Conservation (phyloP, 129 eudicot species). For the Pseudognaphalium luteoalbum region DNA sequence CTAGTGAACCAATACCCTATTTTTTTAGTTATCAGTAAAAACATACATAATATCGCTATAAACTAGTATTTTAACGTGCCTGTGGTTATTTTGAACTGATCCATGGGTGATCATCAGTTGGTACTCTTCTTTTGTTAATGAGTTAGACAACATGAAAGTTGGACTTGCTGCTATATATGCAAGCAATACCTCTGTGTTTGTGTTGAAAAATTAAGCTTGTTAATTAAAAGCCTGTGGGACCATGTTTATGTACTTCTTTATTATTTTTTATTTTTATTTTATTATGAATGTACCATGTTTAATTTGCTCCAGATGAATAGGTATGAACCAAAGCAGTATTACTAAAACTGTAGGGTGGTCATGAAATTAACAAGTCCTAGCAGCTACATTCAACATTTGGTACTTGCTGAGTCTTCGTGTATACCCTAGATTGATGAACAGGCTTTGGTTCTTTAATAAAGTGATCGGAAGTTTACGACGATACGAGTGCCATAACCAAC, state of each 20-base stretch:
- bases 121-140: not conserved
- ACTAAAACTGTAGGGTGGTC: not conserved
- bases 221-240: not conserved
- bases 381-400: not conserved
- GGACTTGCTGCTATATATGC: not conserved
- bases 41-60: not conserved
- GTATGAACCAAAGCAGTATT: not conserved
- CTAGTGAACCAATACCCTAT: no score
- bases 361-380: not conserved
- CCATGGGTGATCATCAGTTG: no score
- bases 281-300: not conserved
- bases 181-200: not conserved
- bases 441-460: not conserved
- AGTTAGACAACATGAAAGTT: not conserved
- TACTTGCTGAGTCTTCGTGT: not conserved
- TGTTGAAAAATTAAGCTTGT: not conserved
- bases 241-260: not conserved
- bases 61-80: not conserved
- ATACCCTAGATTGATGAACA: not conserved
- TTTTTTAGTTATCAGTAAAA: no score
- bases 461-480: not conserved
- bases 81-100: not conserved
- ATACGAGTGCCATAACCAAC: not conserved
- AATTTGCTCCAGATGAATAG: not conserved
- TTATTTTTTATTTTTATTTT: not conserved